Percentiles rank a stretch among this genome's conserved stretches.
phyloP scores from a whole-genome alignment of 352 stramenopile species.

The Phytophthora pistaciae region DNA sequence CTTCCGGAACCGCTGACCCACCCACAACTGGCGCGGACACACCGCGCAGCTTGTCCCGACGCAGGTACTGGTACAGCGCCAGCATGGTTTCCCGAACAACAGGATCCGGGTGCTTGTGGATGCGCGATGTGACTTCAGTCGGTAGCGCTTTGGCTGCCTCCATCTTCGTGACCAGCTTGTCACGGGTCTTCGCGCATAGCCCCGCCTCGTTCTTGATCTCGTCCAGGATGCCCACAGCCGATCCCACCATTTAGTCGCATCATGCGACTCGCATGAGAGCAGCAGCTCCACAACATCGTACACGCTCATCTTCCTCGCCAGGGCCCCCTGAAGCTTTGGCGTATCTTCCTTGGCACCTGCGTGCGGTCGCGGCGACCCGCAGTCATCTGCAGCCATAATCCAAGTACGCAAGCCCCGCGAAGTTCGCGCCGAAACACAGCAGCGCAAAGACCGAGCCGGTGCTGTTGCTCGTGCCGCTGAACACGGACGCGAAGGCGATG shows the following conservation, averaged over 20 bases:
- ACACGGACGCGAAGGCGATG: conserved; percentile 72
- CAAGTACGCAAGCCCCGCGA: conserved; percentile 66
- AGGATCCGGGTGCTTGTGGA: conserved; percentile 82
- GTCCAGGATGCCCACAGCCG: conserved; percentile 44
- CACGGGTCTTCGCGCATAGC: conserved; percentile 69
- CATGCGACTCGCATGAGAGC: too few species aligned
- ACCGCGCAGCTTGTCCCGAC: conserved; percentile 70
- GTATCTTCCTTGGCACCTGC: conserved; percentile 62
- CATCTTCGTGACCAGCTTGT: conserved; percentile 89
- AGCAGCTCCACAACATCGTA: conserved; percentile 85
- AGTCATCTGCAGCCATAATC: conserved; percentile 72
- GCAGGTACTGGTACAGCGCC: conserved; percentile 82
- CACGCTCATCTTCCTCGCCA: conserved; percentile 82
- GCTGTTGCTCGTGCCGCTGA: conserved; percentile 46
- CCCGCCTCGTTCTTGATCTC: conserved; percentile 52
- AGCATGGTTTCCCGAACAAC: conserved; percentile 87
- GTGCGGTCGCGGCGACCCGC: conserved; percentile 67
- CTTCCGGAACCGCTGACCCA: conserved; percentile 71
- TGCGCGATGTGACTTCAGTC: conserved; percentile 62
- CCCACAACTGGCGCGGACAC: conserved; percentile 77
- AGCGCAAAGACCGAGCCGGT: conserved; percentile 72
- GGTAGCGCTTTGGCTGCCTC: conserved; percentile 73
- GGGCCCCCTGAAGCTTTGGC: conserved; percentile 48
- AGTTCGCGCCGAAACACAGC: conserved; percentile 73
- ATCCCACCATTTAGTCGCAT: conserved; percentile 79